Evolutionary conservation across 2,329 filamentous ascomycete species (phyloP).

Genomic region (Colletotrichum theobromicola): DNA sequence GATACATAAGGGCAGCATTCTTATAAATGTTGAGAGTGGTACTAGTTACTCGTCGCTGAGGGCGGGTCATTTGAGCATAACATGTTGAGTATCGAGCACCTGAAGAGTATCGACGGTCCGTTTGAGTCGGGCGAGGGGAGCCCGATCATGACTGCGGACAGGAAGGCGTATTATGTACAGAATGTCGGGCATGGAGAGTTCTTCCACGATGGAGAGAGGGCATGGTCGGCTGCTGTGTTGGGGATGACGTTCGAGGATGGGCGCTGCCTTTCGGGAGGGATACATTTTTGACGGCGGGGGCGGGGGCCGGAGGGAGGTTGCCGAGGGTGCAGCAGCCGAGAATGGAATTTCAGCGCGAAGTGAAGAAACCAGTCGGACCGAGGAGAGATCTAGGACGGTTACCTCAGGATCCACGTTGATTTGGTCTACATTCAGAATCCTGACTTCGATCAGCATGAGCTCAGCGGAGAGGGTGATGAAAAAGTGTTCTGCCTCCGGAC

Average conservation of each 20-base stretch:
- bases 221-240: constrained; percentile 39
- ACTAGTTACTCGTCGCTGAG: constrained; percentile 46
- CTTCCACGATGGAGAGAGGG: constrained; percentile 50
- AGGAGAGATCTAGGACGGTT: background rate
- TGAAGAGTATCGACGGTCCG: constrained; percentile 28
- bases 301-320: constrained; percentile 3
- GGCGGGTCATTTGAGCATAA: constrained; percentile 38
- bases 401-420: background rate
- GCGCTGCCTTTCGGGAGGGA: background rate
- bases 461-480: background rate
- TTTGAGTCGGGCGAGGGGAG: constrained; percentile 37
- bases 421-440: constrained; percentile 1
- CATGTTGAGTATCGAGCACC: constrained; percentile 26
- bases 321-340: background rate
- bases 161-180: constrained; percentile 50
- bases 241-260: background rate
- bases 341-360: background rate
- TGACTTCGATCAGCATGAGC: background rate
- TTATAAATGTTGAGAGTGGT: constrained; percentile 39
- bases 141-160: constrained; percentile 50
- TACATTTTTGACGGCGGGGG: background rate
- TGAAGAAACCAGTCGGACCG: background rate
- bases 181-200: constrained; percentile 62
- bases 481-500: background rate
- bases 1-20: constrained; percentile 38